Base-by-base conservation (phyloP, 23 red algal species). In the Gracilaria caudata region DNA sequence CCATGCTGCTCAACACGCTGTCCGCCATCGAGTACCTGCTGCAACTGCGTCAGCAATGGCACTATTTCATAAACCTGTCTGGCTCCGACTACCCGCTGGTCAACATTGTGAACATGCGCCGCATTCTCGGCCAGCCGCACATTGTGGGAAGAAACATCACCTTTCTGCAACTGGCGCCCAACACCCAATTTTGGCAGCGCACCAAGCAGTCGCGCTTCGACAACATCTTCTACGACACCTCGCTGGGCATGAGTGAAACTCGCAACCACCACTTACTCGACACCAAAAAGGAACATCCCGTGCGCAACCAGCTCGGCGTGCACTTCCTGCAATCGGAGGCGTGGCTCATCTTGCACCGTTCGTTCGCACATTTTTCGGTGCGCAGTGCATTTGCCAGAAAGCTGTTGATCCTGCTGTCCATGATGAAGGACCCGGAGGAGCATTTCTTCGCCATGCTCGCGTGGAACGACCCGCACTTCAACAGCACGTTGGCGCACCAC, bases 1-100 rank as follows among this genome's bases (percentile, higher is more conserved):
- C 92, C 40, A 88, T 94, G 81, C 82, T 94, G 65, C 72, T 94
- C 75, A 94, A 94, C 68, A 94, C 92, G 56, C 68, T 94, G 19
- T 54, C 72, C 16, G 82, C 74, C 46, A 94, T 94, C 70, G 70
- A 86, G 16, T 79, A 40, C 25, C 36, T 94, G 46, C 73, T 94
- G 30, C n/a, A 55, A 8, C 35, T 80, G 8, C 5, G 73, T 2
- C 58, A 72, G 2, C 19, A 4, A 4, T 94, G 92, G 92, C 40
- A 72, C 45, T 94, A 94, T 21, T 94, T 86, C 26, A 94, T 94
- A 72, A 94, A 94, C 73, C 68, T 94, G 16, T 87, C 81, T 29
- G 92, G 79, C 51, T 87, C 92, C 8, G 92, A 94, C 37, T 94
- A 94, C 70, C 92, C 92, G 53, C 75, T 94, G 14, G 92, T 87